Evolutionary conservation across 1,139 yeast species (phyloP).

Genomic region (Nakaseomyces bracarensis): DNA sequence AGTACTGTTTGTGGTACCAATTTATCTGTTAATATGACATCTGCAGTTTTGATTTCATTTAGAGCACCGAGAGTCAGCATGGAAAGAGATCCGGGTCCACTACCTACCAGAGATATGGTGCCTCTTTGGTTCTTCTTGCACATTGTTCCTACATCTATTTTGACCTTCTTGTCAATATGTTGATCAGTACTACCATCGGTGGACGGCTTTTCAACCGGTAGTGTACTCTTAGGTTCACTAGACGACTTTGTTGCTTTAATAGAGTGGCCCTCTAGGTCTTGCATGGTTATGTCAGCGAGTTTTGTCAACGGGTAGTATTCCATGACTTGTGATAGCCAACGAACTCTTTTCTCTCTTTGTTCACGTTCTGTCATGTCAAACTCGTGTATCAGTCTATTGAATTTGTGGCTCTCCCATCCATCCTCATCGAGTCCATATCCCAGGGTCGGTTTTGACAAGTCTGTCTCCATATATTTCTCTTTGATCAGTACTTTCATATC

Average conservation of each 20-base stretch:
- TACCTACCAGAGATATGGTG: conserved; percentile 69
- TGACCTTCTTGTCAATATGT: conserved; percentile 3
- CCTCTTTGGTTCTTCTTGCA: conserved; percentile 35
- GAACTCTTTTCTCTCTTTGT: conserved; percentile 51
- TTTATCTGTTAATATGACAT: conserved; percentile 80
- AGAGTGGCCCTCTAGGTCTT: conserved; percentile 18
- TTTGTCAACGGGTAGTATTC: conserved; percentile 78
- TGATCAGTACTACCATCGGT: not conserved
- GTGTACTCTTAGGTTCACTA: no score
- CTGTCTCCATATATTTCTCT: conserved; percentile 15
- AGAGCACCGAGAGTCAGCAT: conserved; percentile 80
- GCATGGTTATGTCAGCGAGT: conserved; percentile 37
- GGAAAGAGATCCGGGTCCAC: conserved; percentile 89
- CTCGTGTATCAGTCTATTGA: conserved; percentile 58
- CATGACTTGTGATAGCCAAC: conserved; percentile 86
- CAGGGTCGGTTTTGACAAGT: conserved; percentile 17
- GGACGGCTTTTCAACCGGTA: not conserved
- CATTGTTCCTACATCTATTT: not conserved
- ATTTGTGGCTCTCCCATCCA: conserved; percentile 47
- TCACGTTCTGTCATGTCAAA: conserved; percentile 47
- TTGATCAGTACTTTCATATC: conserved; percentile 34
- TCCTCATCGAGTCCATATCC: conserved; percentile 65
- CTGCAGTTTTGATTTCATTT: conserved; percentile 73
- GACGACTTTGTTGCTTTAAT: not conserved
- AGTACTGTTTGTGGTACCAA: conserved; percentile 84